phyloP scores from a whole-genome alignment of 2,329 filamentous ascomycete genomes.

The Capronia coronata region DNA sequence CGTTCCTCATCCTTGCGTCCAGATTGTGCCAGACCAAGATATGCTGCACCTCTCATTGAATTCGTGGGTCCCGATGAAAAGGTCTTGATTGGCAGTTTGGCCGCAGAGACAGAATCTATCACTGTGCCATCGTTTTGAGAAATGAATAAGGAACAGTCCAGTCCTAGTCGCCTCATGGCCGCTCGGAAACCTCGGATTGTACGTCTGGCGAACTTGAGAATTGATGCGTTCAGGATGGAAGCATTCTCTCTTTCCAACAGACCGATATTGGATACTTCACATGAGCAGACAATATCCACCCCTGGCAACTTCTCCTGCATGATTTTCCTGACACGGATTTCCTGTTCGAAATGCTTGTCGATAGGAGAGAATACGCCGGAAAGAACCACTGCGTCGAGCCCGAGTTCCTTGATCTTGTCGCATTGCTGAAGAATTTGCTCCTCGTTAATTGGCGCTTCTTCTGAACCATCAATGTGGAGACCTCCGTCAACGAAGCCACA shows the following conservation, averaged over 20 bases:
- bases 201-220: constrained; percentile 51
- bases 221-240: constrained; percentile 57
- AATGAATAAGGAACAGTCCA: constrained; percentile 53
- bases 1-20: constrained; percentile 18
- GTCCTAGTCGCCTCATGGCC: constrained; percentile 45
- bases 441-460: constrained; percentile 38
- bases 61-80: constrained; percentile 61
- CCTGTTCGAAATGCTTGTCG: constrained; percentile 39
- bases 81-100: constrained; percentile 53
- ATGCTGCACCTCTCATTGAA: constrained; percentile 57
- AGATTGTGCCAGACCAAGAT: constrained; percentile 37
- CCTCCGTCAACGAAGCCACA: constrained; percentile 42
- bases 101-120: constrained; percentile 48
- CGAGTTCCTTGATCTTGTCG: constrained; percentile 33
- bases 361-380: constrained; percentile 45
- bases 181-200: constrained; percentile 53
- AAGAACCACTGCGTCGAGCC: constrained; percentile 38
- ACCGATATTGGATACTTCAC: constrained; percentile 33
- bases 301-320: constrained; percentile 35
- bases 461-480: constrained; percentile 43
- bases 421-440: constrained; percentile 36
- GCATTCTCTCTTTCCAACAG: constrained; percentile 56
- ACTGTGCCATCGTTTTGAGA: constrained; percentile 61
- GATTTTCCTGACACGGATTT: constrained; percentile 36
- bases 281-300: constrained; percentile 40